A percentile compares a stretch with the other conserved stretches of the same genome.
Evolutionary conservation across 2,329 filamentous ascomycete genomes (phyloP).

Genomic region (Fusarium irregulare): DNA sequence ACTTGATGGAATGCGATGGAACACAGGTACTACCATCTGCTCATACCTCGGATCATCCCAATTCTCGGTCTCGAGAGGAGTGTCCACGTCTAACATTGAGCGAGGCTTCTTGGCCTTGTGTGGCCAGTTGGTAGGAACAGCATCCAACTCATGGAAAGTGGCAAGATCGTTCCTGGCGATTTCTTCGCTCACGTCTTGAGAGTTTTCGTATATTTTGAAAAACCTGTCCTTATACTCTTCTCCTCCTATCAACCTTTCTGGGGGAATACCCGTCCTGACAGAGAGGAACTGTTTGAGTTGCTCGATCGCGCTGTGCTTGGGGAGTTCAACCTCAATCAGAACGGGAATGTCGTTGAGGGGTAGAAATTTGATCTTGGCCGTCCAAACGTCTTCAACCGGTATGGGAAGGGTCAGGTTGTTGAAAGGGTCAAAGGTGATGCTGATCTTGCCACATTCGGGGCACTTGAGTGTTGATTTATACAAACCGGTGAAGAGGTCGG

Average conservation of each 20-base stretch:
- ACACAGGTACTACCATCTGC: constrained; percentile 75
- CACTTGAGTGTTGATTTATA: constrained; percentile 98
- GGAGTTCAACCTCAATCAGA: constrained; percentile 80
- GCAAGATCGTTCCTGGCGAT: constrained; percentile 75
- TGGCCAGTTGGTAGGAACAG: constrained; percentile 81
- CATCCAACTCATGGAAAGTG: constrained; percentile 81
- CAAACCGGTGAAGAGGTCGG: constrained; percentile 95
- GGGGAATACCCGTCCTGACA: constrained; percentile 72
- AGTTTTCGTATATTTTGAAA: constrained; percentile 86
- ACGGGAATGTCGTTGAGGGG: constrained; percentile 79
- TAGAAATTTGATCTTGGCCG: constrained; percentile 78
- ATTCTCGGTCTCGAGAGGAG: constrained; percentile 55
- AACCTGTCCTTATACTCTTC: constrained; percentile 88
- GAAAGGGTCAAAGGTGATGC: constrained; percentile 98
- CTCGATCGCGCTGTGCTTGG: constrained; percentile 78
- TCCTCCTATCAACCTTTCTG: constrained; percentile 76
- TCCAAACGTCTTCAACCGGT: constrained; percentile 87
- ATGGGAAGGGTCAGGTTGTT: constrained; percentile 93
- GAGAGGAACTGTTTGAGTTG: constrained; percentile 76
- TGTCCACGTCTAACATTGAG: constrained; percentile 63
- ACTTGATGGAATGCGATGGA: constrained; percentile 65
- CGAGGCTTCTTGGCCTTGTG: constrained; percentile 63
- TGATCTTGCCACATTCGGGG: constrained; percentile 90
- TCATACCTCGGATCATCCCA: constrained; percentile 73
- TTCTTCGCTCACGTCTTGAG: constrained; percentile 73